These are phyloP conservation scores for Lithospermum erythrorhizon DNA, from an alignment of 257 asterid species.

Conservation along the genomic window DNA sequence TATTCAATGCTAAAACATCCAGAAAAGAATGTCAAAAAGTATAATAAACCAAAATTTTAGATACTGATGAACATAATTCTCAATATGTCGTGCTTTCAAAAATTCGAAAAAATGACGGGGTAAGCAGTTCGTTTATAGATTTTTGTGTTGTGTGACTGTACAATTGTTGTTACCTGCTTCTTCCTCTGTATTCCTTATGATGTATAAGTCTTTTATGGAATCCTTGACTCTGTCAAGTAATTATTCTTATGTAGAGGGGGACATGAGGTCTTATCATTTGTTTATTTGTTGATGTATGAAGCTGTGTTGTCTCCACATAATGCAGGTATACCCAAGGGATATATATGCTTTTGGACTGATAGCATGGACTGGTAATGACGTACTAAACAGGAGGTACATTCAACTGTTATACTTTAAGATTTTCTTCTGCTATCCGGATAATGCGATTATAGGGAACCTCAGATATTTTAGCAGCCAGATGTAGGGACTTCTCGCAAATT, in stretches of 20 bases:
- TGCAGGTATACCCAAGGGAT: constrained; percentile 87
- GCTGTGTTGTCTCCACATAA: constrained; percentile 1
- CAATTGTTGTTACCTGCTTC: too few relatives aligned
- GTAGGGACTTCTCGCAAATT: too few relatives aligned
- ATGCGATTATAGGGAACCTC: too few relatives aligned
- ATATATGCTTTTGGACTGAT: constrained; percentile 87
- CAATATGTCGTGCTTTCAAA: not conserved
- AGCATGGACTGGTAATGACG: constrained; percentile 98
- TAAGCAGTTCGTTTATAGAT: not conserved
- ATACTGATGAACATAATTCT: not conserved
- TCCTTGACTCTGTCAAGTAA: not conserved
- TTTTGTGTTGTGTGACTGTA: too few relatives aligned
- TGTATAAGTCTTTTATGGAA: too few relatives aligned
- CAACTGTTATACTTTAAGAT: not conserved
- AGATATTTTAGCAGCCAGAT: too few relatives aligned
- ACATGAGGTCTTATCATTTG: not conserved
- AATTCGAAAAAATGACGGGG: not conserved
- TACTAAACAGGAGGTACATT: constrained; percentile 70
- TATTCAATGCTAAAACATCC: not conserved
- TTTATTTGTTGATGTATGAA: not conserved
- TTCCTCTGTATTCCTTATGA: not conserved
- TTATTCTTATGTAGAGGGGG: not conserved
- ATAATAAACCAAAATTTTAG: not conserved
- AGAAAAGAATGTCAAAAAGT: not conserved
- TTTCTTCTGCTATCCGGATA: not conserved